phyloP scores from a whole-genome alignment of 1,284 basidiomycete genomes.

The Xerocomus minutiporus region DNA sequence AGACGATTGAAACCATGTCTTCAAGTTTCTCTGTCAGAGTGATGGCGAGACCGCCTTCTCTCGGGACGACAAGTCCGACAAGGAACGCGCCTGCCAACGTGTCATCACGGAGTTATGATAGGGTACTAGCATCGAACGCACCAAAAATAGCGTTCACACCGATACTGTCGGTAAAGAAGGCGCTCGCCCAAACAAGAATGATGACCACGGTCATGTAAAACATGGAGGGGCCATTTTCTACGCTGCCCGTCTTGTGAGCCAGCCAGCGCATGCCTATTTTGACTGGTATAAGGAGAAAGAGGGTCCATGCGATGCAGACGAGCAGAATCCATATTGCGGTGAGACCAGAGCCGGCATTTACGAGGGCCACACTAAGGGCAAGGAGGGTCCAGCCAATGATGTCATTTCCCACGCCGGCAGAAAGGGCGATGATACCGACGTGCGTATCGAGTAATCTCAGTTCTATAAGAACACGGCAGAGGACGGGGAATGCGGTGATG shows the following conservation, averaged over 20 bases:
- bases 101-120: slow-evolving; percentile 37
- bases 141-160: slow-evolving; percentile 91
- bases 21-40: slow-evolving; percentile 78
- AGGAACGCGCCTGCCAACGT: slow-evolving; percentile 68
- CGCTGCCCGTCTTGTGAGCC: slow-evolving; percentile 73
- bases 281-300: slow-evolving; percentile 74
- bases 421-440: slow-evolving; percentile 89
- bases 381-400: slow-evolving; percentile 72
- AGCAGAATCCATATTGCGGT: slow-evolving; percentile 80
- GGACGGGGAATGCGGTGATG: slow-evolving; percentile 91
- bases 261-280: slow-evolving; percentile 64
- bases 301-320: slow-evolving; percentile 75
- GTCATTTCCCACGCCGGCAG: slow-evolving; percentile 91
- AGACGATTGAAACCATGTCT: slow-evolving; percentile 75
- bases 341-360: slow-evolving; percentile 74
- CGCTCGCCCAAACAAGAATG: slow-evolving; percentile 75
- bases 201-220: slow-evolving; percentile 77
- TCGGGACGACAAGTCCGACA: slow-evolving; percentile 84
- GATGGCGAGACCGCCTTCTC: slow-evolving; percentile 82
- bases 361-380: slow-evolving; percentile 87
- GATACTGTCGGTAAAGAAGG: slow-evolving; percentile 92
- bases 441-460: slow-evolving; percentile 84
- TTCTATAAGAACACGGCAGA: slow-evolving; percentile 85
- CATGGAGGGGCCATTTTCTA: slow-evolving; percentile 74
- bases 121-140: slow-evolving; percentile 24